Conservation (phyloP, 371 early-diverging fungal genomes). For the Apophysomyces variabilis region DNA sequence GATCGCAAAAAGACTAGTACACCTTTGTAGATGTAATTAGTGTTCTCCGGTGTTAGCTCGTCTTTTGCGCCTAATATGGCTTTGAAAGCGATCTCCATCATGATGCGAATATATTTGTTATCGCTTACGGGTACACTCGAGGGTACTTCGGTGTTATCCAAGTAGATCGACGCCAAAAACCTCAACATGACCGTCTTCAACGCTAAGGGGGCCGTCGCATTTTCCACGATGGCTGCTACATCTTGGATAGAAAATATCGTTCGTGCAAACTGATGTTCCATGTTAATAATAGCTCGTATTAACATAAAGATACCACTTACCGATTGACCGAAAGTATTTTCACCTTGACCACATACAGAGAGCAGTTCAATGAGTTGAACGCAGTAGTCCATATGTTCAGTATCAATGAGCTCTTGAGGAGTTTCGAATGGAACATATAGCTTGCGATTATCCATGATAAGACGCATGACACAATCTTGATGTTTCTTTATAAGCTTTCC, state of each 20-base stretch:
- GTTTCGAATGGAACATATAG: constrained; percentile 44
- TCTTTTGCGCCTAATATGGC: neutral
- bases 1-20: constrained; percentile 34
- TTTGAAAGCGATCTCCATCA: constrained; percentile 23
- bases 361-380: constrained; percentile 45
- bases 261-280: constrained; percentile 36
- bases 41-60: constrained; percentile 16
- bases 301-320: constrained; percentile 20
- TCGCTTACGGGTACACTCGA: constrained; percentile 26
- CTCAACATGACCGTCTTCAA: constrained; percentile 33
- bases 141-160: constrained; percentile 38
- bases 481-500: constrained; percentile 52
- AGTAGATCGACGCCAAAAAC: constrained; percentile 42
- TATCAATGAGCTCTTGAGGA: constrained; percentile 16
- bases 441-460: constrained; percentile 47
- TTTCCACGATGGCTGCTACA: constrained; percentile 23
- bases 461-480: constrained; percentile 47
- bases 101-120: constrained; percentile 18
- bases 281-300: neutral
- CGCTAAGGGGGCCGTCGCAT: constrained; percentile 10
- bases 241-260: constrained; percentile 39
- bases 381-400: constrained; percentile 42
- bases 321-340: constrained; percentile 56
- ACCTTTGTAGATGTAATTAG: constrained; percentile 31
- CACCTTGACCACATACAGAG: constrained; percentile 55